phyloP scores from a whole-genome alignment of 495 filamentous ascomycete species.

The Usnea hakonensis region DNA sequence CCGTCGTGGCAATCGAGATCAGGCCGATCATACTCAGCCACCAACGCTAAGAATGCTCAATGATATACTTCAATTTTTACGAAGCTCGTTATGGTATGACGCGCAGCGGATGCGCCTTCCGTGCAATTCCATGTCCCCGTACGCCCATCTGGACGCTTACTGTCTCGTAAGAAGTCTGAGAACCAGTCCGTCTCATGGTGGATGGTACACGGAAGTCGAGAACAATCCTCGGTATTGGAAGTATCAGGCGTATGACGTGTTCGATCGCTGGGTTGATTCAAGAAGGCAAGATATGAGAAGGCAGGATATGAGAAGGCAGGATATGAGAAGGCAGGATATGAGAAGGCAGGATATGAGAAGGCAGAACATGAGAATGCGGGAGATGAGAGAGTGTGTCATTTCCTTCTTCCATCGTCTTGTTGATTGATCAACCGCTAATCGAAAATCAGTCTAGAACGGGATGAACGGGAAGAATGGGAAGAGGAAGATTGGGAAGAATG shows the following conservation, averaged over 20 bases:
- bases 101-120: not conserved
- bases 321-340: too few relatives aligned
- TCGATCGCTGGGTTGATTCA: not conserved
- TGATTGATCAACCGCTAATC: not conserved
- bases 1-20: not conserved
- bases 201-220: not conserved
- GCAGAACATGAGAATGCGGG: too few relatives aligned
- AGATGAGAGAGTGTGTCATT: not conserved
- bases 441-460: not conserved
- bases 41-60: not conserved
- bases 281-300: too few relatives aligned
- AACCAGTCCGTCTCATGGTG: not conserved
- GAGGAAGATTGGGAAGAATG: too few relatives aligned
- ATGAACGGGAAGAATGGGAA: too few relatives aligned
- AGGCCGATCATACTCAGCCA: not conserved
- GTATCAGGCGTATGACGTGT: not conserved
- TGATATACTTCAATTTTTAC: not conserved
- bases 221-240: not conserved
- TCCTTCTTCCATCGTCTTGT: not conserved
- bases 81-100: not conserved
- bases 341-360: too few relatives aligned
- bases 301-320: too few relatives aligned
- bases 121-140: not conserved
- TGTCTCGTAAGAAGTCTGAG: not conserved
- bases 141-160: not conserved